Conservation (phyloP, 208 protist genomes). For the Leishmania tarentolae region DNA sequence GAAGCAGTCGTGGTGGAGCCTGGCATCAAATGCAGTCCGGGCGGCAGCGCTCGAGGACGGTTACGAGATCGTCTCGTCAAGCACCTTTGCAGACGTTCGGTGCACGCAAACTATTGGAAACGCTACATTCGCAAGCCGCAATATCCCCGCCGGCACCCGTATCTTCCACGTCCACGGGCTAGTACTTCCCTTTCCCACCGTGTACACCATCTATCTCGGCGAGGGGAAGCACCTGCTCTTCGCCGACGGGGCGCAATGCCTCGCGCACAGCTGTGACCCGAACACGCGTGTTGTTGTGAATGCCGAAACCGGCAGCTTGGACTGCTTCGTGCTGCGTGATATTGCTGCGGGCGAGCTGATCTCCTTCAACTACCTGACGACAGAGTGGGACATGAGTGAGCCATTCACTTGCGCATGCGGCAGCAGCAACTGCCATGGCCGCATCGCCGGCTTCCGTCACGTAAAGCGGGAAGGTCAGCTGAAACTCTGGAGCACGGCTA, state of each 20-base stretch:
- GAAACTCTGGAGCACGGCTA: conserved; percentile 58
- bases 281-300: conserved; percentile 83
- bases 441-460: conserved; percentile 75
- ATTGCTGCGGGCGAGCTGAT: conserved; percentile 68
- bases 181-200: conserved; percentile 80
- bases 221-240: conserved; percentile 84
- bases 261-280: conserved; percentile 81
- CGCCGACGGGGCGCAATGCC: conserved; percentile 66
- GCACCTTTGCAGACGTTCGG: conserved; percentile 43
- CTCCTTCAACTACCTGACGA: conserved; percentile 89
- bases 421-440: conserved; percentile 47
- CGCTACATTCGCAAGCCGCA: conserved; percentile 53
- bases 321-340: conserved; percentile 66
- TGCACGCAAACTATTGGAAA: conserved; percentile 51
- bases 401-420: conserved; percentile 81
- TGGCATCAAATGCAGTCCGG: conserved; percentile 42
- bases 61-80: conserved; percentile 45
- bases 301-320: conserved; percentile 52
- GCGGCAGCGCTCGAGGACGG: conserved; percentile 44
- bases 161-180: conserved; percentile 76
- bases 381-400: conserved; percentile 88
- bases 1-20: conserved; percentile 47
- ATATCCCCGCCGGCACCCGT: conserved; percentile 56
- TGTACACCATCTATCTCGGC: conserved; percentile 85
- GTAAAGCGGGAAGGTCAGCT: conserved; percentile 55